phyloP scores from a whole-genome alignment of 257 asterid genomes.

The Rhazya stricta region DNA sequence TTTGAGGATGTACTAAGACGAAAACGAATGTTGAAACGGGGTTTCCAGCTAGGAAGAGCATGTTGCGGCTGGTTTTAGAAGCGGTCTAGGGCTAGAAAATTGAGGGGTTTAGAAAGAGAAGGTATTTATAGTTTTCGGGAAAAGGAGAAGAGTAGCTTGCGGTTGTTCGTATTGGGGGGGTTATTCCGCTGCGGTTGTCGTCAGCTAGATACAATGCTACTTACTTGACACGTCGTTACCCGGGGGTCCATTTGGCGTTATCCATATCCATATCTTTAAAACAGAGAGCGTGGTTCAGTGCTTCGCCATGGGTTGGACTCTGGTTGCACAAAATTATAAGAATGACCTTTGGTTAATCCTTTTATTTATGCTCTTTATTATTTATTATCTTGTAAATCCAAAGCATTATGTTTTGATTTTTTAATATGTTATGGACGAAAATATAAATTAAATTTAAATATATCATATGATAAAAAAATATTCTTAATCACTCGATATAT shows the following conservation, averaged over 20 bases:
- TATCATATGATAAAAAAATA: too few relatives aligned
- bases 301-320: too few relatives aligned
- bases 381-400: background rate
- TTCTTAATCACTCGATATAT: too few relatives aligned
- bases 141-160: constrained; percentile 28
- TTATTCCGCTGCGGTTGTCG: constrained; percentile 35
- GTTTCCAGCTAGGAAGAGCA: constrained; percentile 10
- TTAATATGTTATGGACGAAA: too few relatives aligned
- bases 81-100: constrained; percentile 31
- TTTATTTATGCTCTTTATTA: too few relatives aligned
- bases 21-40: constrained; percentile 4
- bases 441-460: too few relatives aligned
- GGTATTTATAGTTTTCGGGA: constrained; percentile 59
- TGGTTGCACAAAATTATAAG: background rate
- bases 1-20: constrained; percentile 8
- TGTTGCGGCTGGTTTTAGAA: constrained; percentile 31
- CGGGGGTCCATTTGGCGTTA: constrained; percentile 16
- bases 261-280: constrained; percentile 5
- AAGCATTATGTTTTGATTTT: too few relatives aligned
- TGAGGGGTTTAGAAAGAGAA: constrained; percentile 24
- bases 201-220: constrained; percentile 17
- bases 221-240: constrained; percentile 26
- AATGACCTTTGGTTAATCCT: background rate
- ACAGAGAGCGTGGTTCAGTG: background rate
- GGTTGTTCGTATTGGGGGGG: constrained; percentile 30